These are phyloP conservation scores for Phytophthora brassicae DNA, from an alignment of 352 stramenopile genomes.

Conservation along the genomic window DNA sequence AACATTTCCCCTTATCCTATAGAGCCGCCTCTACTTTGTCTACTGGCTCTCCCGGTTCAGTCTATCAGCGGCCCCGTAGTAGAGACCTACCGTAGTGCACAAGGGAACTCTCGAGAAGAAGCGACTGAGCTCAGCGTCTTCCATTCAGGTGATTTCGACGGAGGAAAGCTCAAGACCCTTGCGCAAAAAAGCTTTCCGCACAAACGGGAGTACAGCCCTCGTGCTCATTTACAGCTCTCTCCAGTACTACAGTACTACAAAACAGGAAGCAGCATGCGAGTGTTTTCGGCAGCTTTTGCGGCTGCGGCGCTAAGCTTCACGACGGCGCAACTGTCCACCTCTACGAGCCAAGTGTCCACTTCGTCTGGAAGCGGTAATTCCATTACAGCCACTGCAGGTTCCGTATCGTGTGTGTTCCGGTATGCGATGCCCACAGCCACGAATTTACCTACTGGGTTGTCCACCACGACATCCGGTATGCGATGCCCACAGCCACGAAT, in stretches of 20 bases:
- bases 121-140: conserved; percentile 4
- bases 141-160: no score
- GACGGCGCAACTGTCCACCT: conserved; percentile 40
- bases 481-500: conserved; percentile 55
- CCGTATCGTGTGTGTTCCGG: conserved; percentile 52
- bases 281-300: conserved; percentile 17
- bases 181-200: conserved; percentile 3
- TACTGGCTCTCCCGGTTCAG: conserved; percentile 29
- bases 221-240: no score
- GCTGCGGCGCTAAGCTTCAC: conserved; percentile 24
- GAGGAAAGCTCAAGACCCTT: background rate
- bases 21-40: conserved; percentile 27
- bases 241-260: background rate
- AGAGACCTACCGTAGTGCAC: conserved; percentile 9
- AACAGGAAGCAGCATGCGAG: conserved; percentile 21
- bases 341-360: conserved; percentile 19
- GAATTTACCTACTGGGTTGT: conserved; percentile 41
- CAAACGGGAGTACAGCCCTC: background rate
- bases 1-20: conserved; percentile 14
- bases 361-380: conserved; percentile 40
- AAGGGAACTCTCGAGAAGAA: conserved; percentile 18
- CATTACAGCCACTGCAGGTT: conserved; percentile 14
- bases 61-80: conserved; percentile 27
- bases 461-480: conserved; percentile 37
- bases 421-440: conserved; percentile 57